phyloP scores from a whole-genome alignment of 495 filamentous ascomycete genomes.

The Podospora tetraspora region DNA sequence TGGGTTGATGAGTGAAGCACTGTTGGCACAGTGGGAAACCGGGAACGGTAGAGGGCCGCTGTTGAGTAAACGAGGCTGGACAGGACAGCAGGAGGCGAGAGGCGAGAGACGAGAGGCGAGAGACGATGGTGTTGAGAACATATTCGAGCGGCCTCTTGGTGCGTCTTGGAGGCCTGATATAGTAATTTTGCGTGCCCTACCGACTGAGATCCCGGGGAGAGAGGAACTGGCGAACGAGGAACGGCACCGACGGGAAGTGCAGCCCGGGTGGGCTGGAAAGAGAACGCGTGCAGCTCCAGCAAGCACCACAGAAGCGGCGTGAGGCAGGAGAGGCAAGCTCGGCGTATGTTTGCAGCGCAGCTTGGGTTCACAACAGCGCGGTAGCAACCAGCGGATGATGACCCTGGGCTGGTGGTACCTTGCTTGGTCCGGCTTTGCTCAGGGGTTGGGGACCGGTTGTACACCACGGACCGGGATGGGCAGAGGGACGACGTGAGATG shows the following conservation, averaged over 20 bases:
- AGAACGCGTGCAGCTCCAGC: neutral
- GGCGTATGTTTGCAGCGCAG: neutral
- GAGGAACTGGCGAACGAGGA: neutral
- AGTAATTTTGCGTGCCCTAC: neutral
- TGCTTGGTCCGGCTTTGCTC: neutral
- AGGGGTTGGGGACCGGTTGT: neutral
- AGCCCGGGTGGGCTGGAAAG: neutral
- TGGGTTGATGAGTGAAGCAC: neutral
- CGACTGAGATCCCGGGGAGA: neutral
- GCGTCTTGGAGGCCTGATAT: slow-evolving; percentile 3
- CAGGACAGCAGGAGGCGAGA: neutral
- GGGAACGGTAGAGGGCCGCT: neutral
- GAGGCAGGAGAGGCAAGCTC: neutral
- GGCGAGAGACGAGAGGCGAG: neutral
- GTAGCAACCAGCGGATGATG: neutral
- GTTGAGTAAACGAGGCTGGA: neutral
- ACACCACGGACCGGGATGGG: neutral
- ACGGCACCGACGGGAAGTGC: neutral
- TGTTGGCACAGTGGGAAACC: neutral
- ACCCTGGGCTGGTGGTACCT: neutral
- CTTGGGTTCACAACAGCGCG: neutral
- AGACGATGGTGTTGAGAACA: slow-evolving; percentile 1
- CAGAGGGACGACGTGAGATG: neutral
- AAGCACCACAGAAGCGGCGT: neutral
- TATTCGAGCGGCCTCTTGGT: neutral